phyloP scores from a whole-genome alignment of 2,329 filamentous ascomycete genomes.

The Colletotrichum lini region DNA sequence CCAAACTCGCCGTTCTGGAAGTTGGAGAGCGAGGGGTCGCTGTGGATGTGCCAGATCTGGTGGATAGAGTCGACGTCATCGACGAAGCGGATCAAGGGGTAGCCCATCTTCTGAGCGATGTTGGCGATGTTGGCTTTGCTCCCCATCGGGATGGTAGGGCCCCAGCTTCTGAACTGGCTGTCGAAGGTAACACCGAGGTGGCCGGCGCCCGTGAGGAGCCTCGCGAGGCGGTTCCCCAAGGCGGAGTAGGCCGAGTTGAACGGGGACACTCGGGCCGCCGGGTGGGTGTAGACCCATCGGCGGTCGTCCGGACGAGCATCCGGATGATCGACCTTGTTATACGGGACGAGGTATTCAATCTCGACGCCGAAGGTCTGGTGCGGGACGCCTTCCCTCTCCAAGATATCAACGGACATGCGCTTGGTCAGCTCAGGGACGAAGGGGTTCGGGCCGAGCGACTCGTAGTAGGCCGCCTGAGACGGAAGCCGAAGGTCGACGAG shows the following conservation, averaged over 20 bases:
- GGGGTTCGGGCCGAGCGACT: neutral
- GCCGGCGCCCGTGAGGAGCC: constrained; percentile 1
- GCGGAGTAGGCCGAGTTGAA: neutral
- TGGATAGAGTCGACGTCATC: neutral
- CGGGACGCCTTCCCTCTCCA: neutral
- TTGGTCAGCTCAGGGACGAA: constrained; percentile 18
- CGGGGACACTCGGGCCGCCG: neutral
- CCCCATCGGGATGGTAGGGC: neutral
- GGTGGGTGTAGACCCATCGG: constrained; percentile 22
- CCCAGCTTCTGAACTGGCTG: neutral
- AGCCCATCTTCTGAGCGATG: neutral
- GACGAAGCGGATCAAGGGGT: neutral
- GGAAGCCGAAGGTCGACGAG: constrained; percentile 10
- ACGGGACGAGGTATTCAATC: constrained; percentile 33
- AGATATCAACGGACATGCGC: constrained; percentile 13
- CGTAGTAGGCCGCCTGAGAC: constrained; percentile 18
- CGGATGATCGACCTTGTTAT: neutral
- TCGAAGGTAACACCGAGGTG: constrained; percentile 6
- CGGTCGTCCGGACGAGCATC: neutral
- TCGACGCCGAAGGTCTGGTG: constrained; percentile 38
- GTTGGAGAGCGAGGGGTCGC: constrained; percentile 17
- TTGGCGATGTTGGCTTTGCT: neutral
- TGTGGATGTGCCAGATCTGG: constrained; percentile 28
- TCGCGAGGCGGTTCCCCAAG: constrained; percentile 1
- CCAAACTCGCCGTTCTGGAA: constrained; percentile 6